These are phyloP conservation scores for Heteromeles arbutifolia DNA, from an alignment of 306 rosid genomes.

Conservation along the genomic window DNA sequence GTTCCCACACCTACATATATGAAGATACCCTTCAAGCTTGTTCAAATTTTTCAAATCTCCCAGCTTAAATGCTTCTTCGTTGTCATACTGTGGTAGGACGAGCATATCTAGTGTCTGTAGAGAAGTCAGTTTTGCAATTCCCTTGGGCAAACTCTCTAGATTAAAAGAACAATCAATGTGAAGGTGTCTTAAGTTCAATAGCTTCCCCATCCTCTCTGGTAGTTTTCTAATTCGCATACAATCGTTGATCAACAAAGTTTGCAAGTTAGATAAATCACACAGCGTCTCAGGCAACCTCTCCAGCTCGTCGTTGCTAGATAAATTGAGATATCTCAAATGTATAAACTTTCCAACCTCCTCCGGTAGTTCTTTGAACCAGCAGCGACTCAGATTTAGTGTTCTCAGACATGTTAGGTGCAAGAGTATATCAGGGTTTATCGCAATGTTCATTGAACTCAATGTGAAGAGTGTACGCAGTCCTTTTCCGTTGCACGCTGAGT, in stretches of 20 bases:
- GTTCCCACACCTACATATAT: not conserved
- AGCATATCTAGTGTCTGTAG: slow-evolving; percentile 4
- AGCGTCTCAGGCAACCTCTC: not conserved
- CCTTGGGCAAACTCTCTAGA: slow-evolving; percentile 4
- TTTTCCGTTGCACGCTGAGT: not conserved
- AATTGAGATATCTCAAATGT: slow-evolving; percentile 16
- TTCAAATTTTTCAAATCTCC: slow-evolving; percentile 1
- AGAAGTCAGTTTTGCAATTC: not conserved
- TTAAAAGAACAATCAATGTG: not conserved
- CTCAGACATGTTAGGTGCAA: not conserved
- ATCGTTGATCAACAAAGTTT: not conserved
- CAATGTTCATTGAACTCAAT: not conserved
- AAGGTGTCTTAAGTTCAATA: slow-evolving; percentile 8
- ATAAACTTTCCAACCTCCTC: not conserved
- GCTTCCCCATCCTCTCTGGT: slow-evolving; percentile 7
- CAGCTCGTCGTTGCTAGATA: not conserved
- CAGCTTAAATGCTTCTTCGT: not conserved
- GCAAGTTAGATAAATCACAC: not conserved
- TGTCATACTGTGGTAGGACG: not conserved
- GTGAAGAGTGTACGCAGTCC: not conserved
- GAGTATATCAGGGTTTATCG: not conserved
- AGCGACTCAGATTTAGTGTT: not conserved
- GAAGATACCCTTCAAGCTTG: not conserved
- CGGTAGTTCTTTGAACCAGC: not conserved
- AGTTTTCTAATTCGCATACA: not conserved